phyloP scores from a whole-genome alignment of 495 filamentous ascomycete genomes.

The Jackrogersella multiformis region DNA sequence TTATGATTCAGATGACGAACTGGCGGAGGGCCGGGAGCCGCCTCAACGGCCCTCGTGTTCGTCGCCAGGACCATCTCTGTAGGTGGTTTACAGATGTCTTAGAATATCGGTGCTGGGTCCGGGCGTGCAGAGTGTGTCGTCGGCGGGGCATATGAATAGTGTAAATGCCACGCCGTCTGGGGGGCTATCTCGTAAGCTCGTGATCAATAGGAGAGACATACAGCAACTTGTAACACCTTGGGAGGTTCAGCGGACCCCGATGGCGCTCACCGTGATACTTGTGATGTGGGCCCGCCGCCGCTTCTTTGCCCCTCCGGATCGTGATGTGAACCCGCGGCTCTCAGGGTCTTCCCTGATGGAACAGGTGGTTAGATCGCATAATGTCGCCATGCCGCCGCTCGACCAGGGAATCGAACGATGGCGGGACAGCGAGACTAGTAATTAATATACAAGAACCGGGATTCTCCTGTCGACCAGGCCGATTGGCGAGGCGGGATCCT shows the following conservation, averaged over 20 bases:
- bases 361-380: background rate
- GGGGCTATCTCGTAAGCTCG: conserved; percentile 3
- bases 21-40: conserved; percentile 1
- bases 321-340: background rate
- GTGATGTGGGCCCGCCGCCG: conserved; percentile 7
- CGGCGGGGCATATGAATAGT: conserved; percentile 5
- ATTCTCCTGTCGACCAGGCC: too few species aligned
- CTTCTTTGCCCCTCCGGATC: conserved; percentile 14
- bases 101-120: background rate
- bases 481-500: background rate
- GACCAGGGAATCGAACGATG: background rate
- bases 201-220: background rate
- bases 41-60: background rate
- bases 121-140: background rate
- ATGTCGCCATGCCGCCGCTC: conserved; percentile 2
- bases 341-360: conserved; percentile 13
- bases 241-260: conserved; percentile 4
- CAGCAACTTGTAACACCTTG: conserved; percentile 13
- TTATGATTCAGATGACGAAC: conserved; percentile 7
- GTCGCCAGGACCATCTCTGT: background rate
- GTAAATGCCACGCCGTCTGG: background rate
- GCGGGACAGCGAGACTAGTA: background rate
- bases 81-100: conserved; percentile 23
- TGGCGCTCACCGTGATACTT: background rate
- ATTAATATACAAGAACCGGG: background rate